phyloP scores from a whole-genome alignment of 2,329 filamentous ascomycete species.

The Ascochyta rabiei region DNA sequence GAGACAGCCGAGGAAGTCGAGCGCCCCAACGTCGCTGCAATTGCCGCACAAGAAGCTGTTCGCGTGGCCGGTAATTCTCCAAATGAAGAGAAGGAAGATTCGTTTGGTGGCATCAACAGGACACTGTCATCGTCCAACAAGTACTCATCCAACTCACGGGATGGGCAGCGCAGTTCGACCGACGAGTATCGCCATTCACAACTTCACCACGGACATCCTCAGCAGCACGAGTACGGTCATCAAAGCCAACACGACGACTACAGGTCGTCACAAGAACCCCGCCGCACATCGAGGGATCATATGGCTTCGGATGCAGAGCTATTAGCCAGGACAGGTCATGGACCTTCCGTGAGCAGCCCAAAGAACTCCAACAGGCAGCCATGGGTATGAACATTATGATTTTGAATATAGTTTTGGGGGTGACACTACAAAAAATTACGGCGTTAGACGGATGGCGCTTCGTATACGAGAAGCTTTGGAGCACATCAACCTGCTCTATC shows the following conservation, averaged over 20 bases:
- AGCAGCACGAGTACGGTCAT: not conserved
- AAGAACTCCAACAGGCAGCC: slow-evolving; percentile 2
- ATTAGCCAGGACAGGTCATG: slow-evolving; percentile 10
- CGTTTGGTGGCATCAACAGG: slow-evolving; percentile 6
- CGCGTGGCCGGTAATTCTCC: not conserved
- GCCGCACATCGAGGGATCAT: slow-evolving; percentile 2
- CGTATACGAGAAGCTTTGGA: not conserved
- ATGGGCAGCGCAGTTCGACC: slow-evolving; percentile 1
- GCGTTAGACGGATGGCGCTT: not conserved
- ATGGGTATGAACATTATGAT: not conserved
- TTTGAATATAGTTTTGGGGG: not conserved
- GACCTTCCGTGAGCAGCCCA: not conserved
- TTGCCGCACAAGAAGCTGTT: slow-evolving; percentile 31
- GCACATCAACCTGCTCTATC: not conserved
- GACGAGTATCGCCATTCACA: slow-evolving; percentile 1
- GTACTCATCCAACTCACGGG: slow-evolving; percentile 1
- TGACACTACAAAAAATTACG: not conserved
- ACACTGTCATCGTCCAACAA: slow-evolving; percentile 1
- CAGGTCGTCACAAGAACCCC: slow-evolving; percentile 1
- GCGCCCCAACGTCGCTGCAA: slow-evolving; percentile 40
- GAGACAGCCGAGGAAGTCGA: slow-evolving; percentile 33
- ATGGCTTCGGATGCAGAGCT: slow-evolving; percentile 13
- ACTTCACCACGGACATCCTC: not conserved
- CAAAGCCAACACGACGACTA: not conserved
- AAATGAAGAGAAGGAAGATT: not conserved